Evolutionary conservation across 2,329 filamentous ascomycete genomes (phyloP), one percentile per base, ranked within the genome.

Genomic region (Samsoniella hepiali): DNA sequence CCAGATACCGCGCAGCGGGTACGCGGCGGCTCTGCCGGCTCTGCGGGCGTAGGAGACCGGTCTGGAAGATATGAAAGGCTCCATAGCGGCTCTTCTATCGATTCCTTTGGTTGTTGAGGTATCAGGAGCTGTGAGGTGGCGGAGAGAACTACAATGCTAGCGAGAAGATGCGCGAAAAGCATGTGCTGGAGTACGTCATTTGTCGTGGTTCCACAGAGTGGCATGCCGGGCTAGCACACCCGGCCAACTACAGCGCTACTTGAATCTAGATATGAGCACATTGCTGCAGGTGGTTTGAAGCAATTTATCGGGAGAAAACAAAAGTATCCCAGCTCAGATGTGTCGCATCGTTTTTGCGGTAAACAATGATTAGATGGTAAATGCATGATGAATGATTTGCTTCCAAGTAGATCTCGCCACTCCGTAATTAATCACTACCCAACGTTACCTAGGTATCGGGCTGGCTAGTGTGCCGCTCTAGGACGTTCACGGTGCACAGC

Each of bases 1-100:
- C 78, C 86, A 87, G 71, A 97, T 88, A 67, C 95, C 94, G 76
- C 88, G 79, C 58, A 88, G 71, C 22, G 86, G 86, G 67, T 85
- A 88, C 3, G 80, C 81, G 2, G 78, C 82, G 1, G 83, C 81
- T 49, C 75, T 66, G 63, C 76, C 68, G 13, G 78, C 82, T 57
- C 82, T 76, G 45, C 67, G 73, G 50, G 81, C 53, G 69, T 83
- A 84, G 53, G 70, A 69, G 42, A 75, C 68, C 3, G 78, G 78
- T 11, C 79, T 38, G 50, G 59, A 62, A 13, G 59, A 54, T 55
- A 62, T 31, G n/a, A 62, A 44, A 32, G 36, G 47, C 17, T 57
- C 61, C 54, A 63, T 63, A n/a, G 34, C 17, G 36, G 27, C 45
- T 36, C 4, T 40, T 5, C 10, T 9, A 15, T 54, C 13, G 29